A percentile compares a stretch with the other conserved stretches of the same genome.
Conservation (phyloP, 441 rosid species). For the Populus trichocarpa region DNA sequence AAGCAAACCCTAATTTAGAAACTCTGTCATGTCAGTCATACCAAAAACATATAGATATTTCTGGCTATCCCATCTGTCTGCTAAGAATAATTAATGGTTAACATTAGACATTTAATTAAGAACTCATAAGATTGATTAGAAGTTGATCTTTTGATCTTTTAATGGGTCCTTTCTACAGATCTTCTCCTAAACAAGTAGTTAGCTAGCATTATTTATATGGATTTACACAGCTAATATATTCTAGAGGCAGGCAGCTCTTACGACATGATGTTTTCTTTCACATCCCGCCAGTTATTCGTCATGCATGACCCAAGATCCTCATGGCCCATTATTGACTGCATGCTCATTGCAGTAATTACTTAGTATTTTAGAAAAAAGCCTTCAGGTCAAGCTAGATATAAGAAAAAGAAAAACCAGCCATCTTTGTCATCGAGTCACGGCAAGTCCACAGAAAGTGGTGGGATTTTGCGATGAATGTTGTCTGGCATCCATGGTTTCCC, state of each 20-base stretch:
- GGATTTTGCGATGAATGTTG: background rate
- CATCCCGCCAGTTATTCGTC: constrained; percentile 31
- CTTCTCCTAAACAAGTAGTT: background rate
- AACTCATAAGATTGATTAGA: background rate
- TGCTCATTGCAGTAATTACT: background rate
- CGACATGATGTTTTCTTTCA: constrained; percentile 20
- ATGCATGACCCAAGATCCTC: constrained; percentile 28
- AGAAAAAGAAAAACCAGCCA: too few species aligned
- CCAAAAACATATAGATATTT: too few species aligned
- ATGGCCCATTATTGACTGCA: constrained; percentile 11
- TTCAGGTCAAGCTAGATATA: background rate
- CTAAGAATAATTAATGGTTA: background rate
- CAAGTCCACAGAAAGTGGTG: background rate
- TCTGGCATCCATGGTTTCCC: background rate
- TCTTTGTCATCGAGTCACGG: background rate
- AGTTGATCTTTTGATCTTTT: too few species aligned
- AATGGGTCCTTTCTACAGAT: background rate
- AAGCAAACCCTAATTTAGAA: background rate
- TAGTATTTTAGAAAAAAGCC: too few species aligned
- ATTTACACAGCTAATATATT: background rate
- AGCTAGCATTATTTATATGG: background rate
- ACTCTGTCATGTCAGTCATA: background rate
- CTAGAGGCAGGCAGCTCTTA: background rate
- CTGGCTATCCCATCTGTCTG: background rate
- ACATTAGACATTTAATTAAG: background rate